Percentiles rank a stretch among this genome's conserved stretches.
phyloP scores from a whole-genome alignment of 2,329 filamentous ascomycete species.

The Gyromitra esculenta region DNA sequence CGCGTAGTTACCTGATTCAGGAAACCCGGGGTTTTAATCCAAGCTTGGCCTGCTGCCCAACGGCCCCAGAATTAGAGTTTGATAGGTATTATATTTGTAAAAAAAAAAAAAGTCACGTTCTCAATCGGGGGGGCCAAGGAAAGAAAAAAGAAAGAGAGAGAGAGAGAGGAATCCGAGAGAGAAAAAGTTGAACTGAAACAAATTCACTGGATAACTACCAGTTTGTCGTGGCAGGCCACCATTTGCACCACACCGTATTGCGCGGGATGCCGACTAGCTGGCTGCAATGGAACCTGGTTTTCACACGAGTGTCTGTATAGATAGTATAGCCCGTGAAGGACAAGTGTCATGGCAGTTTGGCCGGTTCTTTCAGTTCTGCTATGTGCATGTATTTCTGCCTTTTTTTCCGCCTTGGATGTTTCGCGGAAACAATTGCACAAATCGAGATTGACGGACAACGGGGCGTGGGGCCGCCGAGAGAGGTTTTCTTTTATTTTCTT shows the following conservation, averaged over 20 bases:
- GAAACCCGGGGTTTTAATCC: conserved; percentile 36
- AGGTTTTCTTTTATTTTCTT: neutral
- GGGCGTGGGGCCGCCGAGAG: conserved; percentile 29
- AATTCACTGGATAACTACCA: conserved; percentile 29
- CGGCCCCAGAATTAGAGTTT: conserved; percentile 6
- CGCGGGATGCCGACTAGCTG: conserved; percentile 28
- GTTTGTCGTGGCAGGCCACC: conserved; percentile 41
- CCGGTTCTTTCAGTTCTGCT: conserved; percentile 23
- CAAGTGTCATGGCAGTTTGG: conserved; percentile 25
- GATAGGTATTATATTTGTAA: conserved; percentile 13
- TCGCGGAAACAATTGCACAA: conserved; percentile 17
- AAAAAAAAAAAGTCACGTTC: neutral
- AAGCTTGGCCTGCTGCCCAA: conserved; percentile 23
- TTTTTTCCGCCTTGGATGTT: conserved; percentile 30
- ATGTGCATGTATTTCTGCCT: conserved; percentile 22
- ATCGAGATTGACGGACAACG: conserved; percentile 23
- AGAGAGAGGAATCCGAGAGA: neutral
- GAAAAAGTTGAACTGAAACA: conserved; percentile 21
- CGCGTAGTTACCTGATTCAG: conserved; percentile 43
- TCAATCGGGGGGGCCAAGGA: neutral
- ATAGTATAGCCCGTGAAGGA: neutral
- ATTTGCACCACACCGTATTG: conserved; percentile 25
- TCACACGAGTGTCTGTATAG: conserved; percentile 1
- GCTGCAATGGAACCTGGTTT: conserved; percentile 2
- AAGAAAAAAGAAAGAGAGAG: conserved; percentile 18